A percentile compares a stretch with the other conserved stretches of the same genome.
Evolutionary conservation across 345 rosid genomes (phyloP).

Genomic region (Erodium maritimum): DNA sequence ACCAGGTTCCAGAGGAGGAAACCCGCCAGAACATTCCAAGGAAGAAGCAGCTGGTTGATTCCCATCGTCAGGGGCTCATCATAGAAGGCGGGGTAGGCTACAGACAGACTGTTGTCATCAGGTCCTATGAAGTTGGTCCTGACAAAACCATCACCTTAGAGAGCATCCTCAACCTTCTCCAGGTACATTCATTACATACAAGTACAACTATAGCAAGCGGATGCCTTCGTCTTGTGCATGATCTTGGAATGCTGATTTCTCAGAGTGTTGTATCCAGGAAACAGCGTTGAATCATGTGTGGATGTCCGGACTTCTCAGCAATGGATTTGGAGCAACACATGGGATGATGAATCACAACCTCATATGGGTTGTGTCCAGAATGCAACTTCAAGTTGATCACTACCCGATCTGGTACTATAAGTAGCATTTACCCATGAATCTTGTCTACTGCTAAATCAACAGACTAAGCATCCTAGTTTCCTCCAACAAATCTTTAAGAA

Average conservation of each 20-base stretch:
- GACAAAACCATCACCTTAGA: conserved; percentile 52
- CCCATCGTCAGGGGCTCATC: conserved; percentile 47
- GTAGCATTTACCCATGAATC: not conserved
- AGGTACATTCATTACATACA: conserved; percentile 22
- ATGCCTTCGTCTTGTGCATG: not conserved
- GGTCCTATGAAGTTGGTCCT: conserved; percentile 64
- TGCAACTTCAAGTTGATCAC: conserved; percentile 45
- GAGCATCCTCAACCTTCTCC: conserved; percentile 50
- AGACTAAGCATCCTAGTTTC: no score
- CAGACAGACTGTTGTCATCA: conserved; percentile 44
- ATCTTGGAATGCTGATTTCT: not conserved
- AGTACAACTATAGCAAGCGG: no score
- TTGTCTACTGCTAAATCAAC: no score
- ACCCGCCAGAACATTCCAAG: conserved; percentile 46
- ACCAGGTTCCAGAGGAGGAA: conserved; percentile 14
- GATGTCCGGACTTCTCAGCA: conserved; percentile 66
- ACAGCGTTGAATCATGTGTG: conserved; percentile 67
- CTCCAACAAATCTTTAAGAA: no score
- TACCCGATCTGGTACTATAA: conserved; percentile 48
- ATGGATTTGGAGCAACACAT: conserved; percentile 68
- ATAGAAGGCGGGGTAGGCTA: conserved; percentile 42
- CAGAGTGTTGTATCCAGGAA: conserved; percentile 26
- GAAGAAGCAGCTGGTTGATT: conserved; percentile 45
- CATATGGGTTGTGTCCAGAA: conserved; percentile 65
- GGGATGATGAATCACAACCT: conserved; percentile 59